phyloP scores from a whole-genome alignment of 176 grass and related monocot species.

The Elymus sibiricus region DNA sequence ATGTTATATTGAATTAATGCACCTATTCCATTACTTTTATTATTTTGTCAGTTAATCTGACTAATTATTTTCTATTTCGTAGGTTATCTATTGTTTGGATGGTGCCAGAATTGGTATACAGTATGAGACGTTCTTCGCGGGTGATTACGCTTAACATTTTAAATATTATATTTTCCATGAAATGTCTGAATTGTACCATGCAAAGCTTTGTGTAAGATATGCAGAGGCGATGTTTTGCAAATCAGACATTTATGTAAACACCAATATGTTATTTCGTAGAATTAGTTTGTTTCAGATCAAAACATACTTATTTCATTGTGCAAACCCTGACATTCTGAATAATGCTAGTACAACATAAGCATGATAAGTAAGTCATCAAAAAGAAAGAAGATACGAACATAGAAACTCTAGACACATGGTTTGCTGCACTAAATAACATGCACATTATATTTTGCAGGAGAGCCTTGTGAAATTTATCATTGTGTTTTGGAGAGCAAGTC shows the following conservation, averaged over 20 bases:
- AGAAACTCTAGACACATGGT: slow-evolving; percentile 12
- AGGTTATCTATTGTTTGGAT: slow-evolving; percentile 95
- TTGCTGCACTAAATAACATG: neutral
- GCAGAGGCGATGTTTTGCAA: neutral
- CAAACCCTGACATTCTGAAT: slow-evolving; percentile 5
- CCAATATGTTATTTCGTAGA: neutral
- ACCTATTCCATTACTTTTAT: neutral
- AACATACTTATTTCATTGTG: neutral
- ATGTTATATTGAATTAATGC: slow-evolving; percentile 2
- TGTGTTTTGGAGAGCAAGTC: slow-evolving; percentile 97
- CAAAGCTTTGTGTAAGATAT: neutral
- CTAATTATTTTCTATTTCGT: slow-evolving; percentile 12
- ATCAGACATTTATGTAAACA: neutral
- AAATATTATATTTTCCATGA: slow-evolving; percentile 9
- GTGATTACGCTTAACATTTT: slow-evolving; percentile 43
- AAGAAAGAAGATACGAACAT: neutral
- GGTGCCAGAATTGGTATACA: slow-evolving; percentile 90
- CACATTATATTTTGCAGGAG: slow-evolving; percentile 56
- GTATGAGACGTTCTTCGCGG: slow-evolving; percentile 91
- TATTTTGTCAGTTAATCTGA: slow-evolving; percentile 13
- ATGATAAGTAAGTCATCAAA: neutral
- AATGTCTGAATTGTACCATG: neutral
- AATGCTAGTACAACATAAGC: slow-evolving; percentile 5
- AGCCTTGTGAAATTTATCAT: slow-evolving; percentile 94
- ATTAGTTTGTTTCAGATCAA: neutral